phyloP scores from a whole-genome alignment of 768 basidiomycete genomes.

The Termitomyces eurrhizus region DNA sequence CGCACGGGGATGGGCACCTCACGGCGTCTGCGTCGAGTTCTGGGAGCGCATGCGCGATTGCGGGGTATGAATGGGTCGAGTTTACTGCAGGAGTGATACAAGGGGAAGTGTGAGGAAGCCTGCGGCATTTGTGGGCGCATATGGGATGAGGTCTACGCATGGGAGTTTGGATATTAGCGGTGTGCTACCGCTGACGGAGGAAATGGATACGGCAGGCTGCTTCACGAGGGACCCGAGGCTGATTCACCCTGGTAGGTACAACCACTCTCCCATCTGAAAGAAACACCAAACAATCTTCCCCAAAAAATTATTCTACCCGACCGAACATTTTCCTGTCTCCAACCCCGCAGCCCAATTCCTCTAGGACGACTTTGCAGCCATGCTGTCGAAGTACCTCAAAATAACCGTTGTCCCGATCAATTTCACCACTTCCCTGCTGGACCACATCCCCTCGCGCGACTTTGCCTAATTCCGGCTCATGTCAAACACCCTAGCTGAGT shows the following conservation, averaged over 20 bases:
- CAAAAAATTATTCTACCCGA: constrained; percentile 30
- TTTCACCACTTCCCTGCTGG: constrained; percentile 24
- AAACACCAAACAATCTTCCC: no score
- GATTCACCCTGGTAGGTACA: no score
- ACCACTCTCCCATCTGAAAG: no score
- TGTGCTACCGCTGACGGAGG: constrained; percentile 32
- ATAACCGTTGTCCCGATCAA: constrained; percentile 24
- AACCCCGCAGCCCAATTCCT: constrained; percentile 28
- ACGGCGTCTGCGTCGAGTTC: constrained; percentile 34
- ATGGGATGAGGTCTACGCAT: constrained; percentile 31
- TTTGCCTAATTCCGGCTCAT: constrained; percentile 24
- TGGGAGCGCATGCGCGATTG: no score
- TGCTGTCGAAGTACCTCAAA: constrained; percentile 23
- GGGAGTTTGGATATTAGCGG: constrained; percentile 30
- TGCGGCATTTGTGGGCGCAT: constrained; percentile 35
- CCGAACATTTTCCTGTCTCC: constrained; percentile 31
- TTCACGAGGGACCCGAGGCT: constrained; percentile 30
- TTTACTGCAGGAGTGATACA: no score
- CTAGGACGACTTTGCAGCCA: constrained; percentile 24
- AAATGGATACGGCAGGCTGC: constrained; percentile 37
- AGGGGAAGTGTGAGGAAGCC: no score
- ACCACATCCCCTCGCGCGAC: constrained; percentile 26
- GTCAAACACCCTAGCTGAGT: constrained; percentile 32
- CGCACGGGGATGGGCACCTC: constrained; percentile 31
- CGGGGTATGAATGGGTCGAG: no score